These are phyloP conservation scores for Actinomortierella ambigua DNA, from an alignment of 371 early-diverging fungal species.

Conservation along the genomic window DNA sequence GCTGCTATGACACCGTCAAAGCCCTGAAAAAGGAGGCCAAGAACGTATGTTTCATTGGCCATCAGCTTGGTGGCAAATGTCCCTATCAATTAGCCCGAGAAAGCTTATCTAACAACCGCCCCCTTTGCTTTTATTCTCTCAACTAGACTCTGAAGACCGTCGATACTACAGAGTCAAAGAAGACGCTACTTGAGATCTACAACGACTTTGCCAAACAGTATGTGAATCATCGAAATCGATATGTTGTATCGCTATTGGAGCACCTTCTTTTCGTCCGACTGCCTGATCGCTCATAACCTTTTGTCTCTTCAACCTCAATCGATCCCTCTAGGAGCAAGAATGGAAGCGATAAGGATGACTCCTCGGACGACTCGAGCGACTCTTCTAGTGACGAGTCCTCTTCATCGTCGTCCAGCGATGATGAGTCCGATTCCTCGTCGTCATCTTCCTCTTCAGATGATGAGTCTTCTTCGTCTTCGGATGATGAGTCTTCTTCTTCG, in stretches of 20 bases:
- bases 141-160: slow-evolving; percentile 36
- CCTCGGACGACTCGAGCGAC: no score
- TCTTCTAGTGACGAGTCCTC: slow-evolving; percentile 5
- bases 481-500: slow-evolving; percentile 17
- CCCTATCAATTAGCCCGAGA: background rate
- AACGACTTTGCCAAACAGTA: slow-evolving; percentile 7
- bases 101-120: background rate
- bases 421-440: slow-evolving; percentile 1
- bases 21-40: slow-evolving; percentile 45
- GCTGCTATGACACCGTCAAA: slow-evolving; percentile 37
- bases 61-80: background rate
- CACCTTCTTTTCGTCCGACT: background rate
- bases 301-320: background rate
- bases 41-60: slow-evolving; percentile 23
- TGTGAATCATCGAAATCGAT: background rate
- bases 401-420: slow-evolving; percentile 9
- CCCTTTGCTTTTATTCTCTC: background rate
- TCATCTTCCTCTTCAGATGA: background rate
- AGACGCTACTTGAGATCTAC: slow-evolving; percentile 36
- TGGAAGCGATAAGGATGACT: no score
- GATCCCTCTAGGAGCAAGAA: background rate
- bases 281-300: background rate
- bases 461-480: slow-evolving; percentile 21
- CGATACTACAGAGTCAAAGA: slow-evolving; percentile 24
- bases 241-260: no score